Evolutionary conservation across 2,329 filamentous ascomycete species (phyloP).

Genomic region (Cyclaneusma minus): DNA sequence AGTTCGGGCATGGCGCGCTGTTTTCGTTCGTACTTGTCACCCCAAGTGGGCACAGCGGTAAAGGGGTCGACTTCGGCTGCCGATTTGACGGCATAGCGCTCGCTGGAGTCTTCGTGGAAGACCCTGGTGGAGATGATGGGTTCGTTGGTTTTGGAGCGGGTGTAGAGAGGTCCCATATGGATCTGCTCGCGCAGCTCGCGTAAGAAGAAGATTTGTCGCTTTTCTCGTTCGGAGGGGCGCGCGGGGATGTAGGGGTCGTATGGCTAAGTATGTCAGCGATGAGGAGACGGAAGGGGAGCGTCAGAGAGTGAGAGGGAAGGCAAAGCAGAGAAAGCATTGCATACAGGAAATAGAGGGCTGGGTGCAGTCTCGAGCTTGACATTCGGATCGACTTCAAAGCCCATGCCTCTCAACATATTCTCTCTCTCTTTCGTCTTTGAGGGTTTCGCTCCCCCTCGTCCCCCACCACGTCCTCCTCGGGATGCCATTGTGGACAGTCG

Average conservation of each 20-base stretch:
- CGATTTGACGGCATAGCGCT: conserved; percentile 13
- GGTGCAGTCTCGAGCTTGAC: conserved; percentile 22
- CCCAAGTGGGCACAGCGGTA: conserved; percentile 43
- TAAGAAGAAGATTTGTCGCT: conserved; percentile 29
- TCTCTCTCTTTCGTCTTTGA: too few relatives aligned
- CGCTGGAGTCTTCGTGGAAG: conserved; percentile 25
- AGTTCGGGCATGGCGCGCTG: conserved; percentile 37
- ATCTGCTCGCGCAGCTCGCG: conserved; percentile 34
- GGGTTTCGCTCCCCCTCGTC: conserved; percentile 8
- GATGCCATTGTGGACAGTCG: too few relatives aligned
- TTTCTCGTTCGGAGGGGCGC: conserved; percentile 27
- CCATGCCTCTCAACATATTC: conserved; percentile 15
- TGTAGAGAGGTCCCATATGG: conserved; percentile 43
- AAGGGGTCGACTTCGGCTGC: conserved; percentile 41
- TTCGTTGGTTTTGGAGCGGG: conserved; percentile 27
- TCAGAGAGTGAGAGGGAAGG: conserved; percentile 2
- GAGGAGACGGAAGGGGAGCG: too few relatives aligned
- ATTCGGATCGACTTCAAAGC: conserved; percentile 16
- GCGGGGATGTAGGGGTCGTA: conserved; percentile 21
- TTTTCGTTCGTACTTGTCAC: conserved; percentile 39
- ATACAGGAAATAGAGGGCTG: conserved; percentile 29
- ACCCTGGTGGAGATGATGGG: conserved; percentile 19
- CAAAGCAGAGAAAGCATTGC: conserved; percentile 8
- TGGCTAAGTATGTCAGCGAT: conserved; percentile 7
- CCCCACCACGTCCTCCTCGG: conserved; percentile 6